phyloP scores from a whole-genome alignment of 2,329 filamentous ascomycete genomes.

The Calonectria ilicicola region DNA sequence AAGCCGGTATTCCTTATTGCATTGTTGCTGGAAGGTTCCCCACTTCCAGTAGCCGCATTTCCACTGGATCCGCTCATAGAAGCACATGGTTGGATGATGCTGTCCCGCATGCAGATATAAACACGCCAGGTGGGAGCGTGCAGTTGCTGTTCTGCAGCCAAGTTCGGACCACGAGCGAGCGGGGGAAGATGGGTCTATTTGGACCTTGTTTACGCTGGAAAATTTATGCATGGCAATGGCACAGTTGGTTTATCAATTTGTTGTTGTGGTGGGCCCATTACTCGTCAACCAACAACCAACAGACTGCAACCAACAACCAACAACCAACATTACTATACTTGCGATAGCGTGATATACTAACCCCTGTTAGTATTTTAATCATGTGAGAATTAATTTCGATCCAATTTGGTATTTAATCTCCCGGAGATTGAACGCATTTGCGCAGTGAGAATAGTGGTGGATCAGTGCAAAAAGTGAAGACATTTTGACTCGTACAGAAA shows the following conservation, averaged over 20 bases:
- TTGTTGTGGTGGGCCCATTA: not conserved
- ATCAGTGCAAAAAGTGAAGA: no score
- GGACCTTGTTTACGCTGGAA: not conserved
- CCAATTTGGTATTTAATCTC: not conserved
- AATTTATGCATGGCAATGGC: not conserved
- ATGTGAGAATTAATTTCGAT: not conserved
- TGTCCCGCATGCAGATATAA: not conserved
- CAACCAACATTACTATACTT: not conserved
- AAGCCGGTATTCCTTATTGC: not conserved
- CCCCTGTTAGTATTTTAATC: not conserved
- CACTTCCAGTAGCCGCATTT: not conserved
- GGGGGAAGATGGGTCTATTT: not conserved
- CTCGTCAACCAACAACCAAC: not conserved
- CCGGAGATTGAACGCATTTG: no score
- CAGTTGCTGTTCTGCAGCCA: not conserved
- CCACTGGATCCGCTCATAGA: not conserved
- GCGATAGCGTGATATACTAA: not conserved
- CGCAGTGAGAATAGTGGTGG: no score
- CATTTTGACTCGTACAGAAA: no score
- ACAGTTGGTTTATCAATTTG: not conserved
- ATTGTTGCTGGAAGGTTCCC: not conserved
- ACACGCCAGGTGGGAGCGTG: not conserved
- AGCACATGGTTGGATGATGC: not conserved
- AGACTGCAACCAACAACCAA: not conserved
- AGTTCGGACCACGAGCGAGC: not conserved